phyloP scores from a whole-genome alignment of 768 basidiomycete species.

The Rossbeevera mucosa region DNA sequence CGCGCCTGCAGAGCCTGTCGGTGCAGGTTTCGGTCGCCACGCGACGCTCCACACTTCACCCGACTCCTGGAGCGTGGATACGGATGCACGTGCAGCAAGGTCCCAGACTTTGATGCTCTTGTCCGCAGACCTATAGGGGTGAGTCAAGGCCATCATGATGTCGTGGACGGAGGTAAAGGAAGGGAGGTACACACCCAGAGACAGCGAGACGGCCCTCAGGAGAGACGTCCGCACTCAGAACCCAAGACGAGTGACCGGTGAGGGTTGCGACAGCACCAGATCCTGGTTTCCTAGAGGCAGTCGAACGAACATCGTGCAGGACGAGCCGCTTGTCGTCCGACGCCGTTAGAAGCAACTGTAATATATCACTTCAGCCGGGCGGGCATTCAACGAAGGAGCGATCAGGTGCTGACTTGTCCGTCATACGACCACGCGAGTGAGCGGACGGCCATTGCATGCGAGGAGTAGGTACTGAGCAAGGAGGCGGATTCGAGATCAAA shows the following conservation, averaged over 20 bases:
- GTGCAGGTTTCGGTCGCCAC: slow-evolving; percentile 65
- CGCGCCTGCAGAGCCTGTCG: slow-evolving; percentile 51
- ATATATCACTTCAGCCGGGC: neutral
- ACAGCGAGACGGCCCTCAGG: slow-evolving; percentile 75
- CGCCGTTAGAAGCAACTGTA: slow-evolving; percentile 80
- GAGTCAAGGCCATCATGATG: neutral
- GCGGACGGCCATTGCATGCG: slow-evolving; percentile 88
- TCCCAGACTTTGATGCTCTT: slow-evolving; percentile 89
- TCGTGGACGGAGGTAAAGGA: neutral
- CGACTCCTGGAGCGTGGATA: slow-evolving; percentile 72
- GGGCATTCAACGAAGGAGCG: neutral
- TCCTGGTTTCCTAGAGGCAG: slow-evolving; percentile 53
- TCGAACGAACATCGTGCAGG: slow-evolving; percentile 82
- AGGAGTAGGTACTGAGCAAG: slow-evolving; percentile 67
- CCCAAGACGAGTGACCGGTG: slow-evolving; percentile 89
- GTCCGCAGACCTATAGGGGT: slow-evolving; percentile 63
- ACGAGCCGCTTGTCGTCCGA: slow-evolving; percentile 92
- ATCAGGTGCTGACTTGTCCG: slow-evolving; percentile 57
- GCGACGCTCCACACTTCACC: slow-evolving; percentile 83
- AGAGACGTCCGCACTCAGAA: slow-evolving; percentile 75
- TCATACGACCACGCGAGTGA: slow-evolving; percentile 88
- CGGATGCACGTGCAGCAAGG: slow-evolving; percentile 63
- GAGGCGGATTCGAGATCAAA: slow-evolving; percentile 72
- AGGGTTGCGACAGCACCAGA: slow-evolving; percentile 80
- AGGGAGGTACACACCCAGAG: slow-evolving; percentile 59